phyloP scores from a whole-genome alignment of 2,329 filamentous ascomycete genomes.

The Botryotinia globosa region DNA sequence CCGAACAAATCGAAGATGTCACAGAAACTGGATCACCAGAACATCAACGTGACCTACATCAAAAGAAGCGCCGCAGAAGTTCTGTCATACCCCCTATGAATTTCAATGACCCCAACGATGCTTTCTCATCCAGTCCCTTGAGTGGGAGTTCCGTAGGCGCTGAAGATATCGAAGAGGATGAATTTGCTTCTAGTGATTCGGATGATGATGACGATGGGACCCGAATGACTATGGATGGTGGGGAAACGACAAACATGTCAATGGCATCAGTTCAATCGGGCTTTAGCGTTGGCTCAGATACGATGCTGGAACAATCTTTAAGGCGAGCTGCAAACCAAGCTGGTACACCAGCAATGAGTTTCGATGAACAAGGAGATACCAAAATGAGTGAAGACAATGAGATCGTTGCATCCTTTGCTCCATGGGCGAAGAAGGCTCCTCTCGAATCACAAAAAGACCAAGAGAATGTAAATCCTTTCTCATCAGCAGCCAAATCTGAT shows the following conservation, averaged over 20 bases:
- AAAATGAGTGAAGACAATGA: slow-evolving; percentile 58
- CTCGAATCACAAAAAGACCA: slow-evolving; percentile 42
- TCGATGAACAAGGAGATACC: slow-evolving; percentile 53
- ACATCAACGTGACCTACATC: slow-evolving; percentile 62
- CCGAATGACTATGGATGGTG: slow-evolving; percentile 72
- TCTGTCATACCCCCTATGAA: slow-evolving; percentile 64
- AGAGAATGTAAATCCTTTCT: slow-evolving; percentile 50
- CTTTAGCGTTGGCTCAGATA: slow-evolving; percentile 63
- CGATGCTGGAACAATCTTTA: slow-evolving; percentile 73
- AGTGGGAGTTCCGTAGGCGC: slow-evolving; percentile 57
- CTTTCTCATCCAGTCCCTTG: slow-evolving; percentile 74
- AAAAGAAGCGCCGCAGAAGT: slow-evolving; percentile 60
- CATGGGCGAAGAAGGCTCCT: slow-evolving; percentile 62
- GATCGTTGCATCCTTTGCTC: slow-evolving; percentile 69
- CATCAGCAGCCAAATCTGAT: slow-evolving; percentile 32
- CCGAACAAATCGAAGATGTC: slow-evolving; percentile 60
- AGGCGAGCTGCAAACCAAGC: slow-evolving; percentile 72
- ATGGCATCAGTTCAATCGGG: slow-evolving; percentile 59
- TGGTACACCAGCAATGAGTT: slow-evolving; percentile 65
- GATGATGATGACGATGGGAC: slow-evolving; percentile 69
- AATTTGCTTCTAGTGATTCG: slow-evolving; percentile 48
- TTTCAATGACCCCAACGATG: slow-evolving; percentile 63
- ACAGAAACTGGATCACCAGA: slow-evolving; percentile 58
- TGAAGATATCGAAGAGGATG: slow-evolving; percentile 46
- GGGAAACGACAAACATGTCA: slow-evolving; percentile 67